Evolutionary conservation across 1,139 yeast species (phyloP), one percentile per base, ranked within the genome.

Genomic region (Eremothecium cymbalariae): DNA sequence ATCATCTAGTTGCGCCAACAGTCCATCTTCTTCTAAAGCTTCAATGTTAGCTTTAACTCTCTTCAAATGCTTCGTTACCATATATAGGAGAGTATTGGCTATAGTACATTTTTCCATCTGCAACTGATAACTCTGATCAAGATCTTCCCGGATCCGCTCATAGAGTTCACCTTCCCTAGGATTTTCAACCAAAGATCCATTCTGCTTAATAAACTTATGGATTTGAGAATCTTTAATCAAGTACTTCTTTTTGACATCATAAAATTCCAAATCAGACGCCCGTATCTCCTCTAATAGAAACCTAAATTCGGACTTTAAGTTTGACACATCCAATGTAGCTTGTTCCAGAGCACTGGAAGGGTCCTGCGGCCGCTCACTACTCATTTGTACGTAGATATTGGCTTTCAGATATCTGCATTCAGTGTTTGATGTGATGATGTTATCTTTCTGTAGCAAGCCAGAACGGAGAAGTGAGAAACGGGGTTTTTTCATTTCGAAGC

Each of bases 271-370:
- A 53, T 90, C 98, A 43, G 79, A 74, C 36, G 68, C 72, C 35
- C 79, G 72, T 33, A 90, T 68, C 57, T 90, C 97, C 36, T 83
- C 85, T 36, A 90, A 63, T 27, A 85, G 63, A 51, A 82, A 85
- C 37, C 78, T 78, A 32, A 90, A 72, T 58, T 90, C 98, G 8
- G 85, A 75, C n/a, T 96, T 96, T 27, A 90, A 67, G 52, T 88
- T 90, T 18, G 90, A 75, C 36, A 90, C 62, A 50, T 79, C 85
- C 46, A 78, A 81, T 4, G 80, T 73, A 44, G 77, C 77, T 50
- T 79, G 82, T 46, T 80, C 90, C 25, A 80, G 60, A n/a, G 78
- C 73, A 4, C 81, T 68, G 8, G 86, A 81, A 4, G 88, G 81
- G 53, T 80, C 90, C 83, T 77, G 77, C 5, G 36, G 37, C 14